Evolutionary conservation across 2,329 filamentous ascomycete species (phyloP).

Genomic region (Botrytis fragariae): DNA sequence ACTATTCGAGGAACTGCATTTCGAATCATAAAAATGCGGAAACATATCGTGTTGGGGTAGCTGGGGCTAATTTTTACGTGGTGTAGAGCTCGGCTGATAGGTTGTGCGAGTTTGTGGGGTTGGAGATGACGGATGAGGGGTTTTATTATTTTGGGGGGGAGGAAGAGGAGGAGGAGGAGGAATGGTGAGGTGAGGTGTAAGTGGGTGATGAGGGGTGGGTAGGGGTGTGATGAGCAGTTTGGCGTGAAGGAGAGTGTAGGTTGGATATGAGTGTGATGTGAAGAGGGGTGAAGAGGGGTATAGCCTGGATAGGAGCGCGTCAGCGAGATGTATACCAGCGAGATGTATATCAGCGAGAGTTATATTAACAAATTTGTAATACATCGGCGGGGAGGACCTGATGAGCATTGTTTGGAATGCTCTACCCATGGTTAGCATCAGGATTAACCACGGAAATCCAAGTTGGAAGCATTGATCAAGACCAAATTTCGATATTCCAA

Average conservation of each 20-base stretch:
- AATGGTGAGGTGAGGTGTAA: background rate
- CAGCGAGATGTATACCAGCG: background rate
- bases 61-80: background rate
- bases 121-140: background rate
- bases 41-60: background rate
- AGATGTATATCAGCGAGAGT: background rate
- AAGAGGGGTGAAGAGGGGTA: background rate
- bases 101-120: background rate
- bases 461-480: background rate
- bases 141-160: background rate
- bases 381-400: background rate
- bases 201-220: too few relatives aligned
- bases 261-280: too few relatives aligned
- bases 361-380: background rate
- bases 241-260: too few relatives aligned
- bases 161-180: background rate
- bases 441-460: background rate
- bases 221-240: too few relatives aligned
- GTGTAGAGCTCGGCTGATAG: background rate
- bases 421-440: background rate
- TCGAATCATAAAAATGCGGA: background rate
- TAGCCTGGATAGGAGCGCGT: background rate
- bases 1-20: background rate
- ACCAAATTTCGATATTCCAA: background rate
- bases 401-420: background rate